phyloP scores from a whole-genome alignment of 75 land plant species.

The Adiantum capillusveneris region DNA sequence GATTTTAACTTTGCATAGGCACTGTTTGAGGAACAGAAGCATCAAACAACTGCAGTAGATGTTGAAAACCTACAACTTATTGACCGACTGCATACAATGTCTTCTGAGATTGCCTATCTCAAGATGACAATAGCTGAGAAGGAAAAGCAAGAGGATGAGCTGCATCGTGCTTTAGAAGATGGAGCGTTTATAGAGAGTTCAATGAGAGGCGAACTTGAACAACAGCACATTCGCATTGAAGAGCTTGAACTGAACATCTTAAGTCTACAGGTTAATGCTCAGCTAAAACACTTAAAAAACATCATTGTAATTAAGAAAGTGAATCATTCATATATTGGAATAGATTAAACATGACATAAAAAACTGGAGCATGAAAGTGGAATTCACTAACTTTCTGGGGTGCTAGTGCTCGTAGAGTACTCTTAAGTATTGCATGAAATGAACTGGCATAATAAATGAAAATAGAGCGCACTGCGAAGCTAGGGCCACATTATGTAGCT shows the following conservation, averaged over 20 bases:
- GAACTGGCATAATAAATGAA: no score
- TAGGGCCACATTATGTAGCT: no score
- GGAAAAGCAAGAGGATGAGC: conserved; percentile 28
- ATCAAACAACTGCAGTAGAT: conserved; percentile 30
- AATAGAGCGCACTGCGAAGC: no score
- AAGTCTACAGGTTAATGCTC: conserved; percentile 18
- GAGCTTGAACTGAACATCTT: conserved; percentile 32
- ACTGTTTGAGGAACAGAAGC: conserved; percentile 32
- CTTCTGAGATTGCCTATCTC: conserved; percentile 34
- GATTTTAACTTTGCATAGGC: conserved; percentile 14
- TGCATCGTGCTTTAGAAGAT: conserved; percentile 35
- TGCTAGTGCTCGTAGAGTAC: no score
- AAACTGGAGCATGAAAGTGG: no score
- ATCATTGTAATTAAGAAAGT: no score
- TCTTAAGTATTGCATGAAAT: background rate
- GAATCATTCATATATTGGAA: no score
- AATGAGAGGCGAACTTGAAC: conserved; percentile 36
- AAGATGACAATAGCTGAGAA: conserved; percentile 28
- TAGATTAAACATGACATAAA: no score
- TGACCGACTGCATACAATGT: conserved; percentile 34
- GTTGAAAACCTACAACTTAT: conserved; percentile 36
- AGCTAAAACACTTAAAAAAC: background rate
- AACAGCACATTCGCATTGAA: conserved; percentile 23
- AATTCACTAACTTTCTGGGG: no score
- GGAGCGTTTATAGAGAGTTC: conserved; percentile 36